Evolutionary conservation across 2,329 filamentous ascomycete species (phyloP).

Genomic region (Pleurostoma richardsiae): DNA sequence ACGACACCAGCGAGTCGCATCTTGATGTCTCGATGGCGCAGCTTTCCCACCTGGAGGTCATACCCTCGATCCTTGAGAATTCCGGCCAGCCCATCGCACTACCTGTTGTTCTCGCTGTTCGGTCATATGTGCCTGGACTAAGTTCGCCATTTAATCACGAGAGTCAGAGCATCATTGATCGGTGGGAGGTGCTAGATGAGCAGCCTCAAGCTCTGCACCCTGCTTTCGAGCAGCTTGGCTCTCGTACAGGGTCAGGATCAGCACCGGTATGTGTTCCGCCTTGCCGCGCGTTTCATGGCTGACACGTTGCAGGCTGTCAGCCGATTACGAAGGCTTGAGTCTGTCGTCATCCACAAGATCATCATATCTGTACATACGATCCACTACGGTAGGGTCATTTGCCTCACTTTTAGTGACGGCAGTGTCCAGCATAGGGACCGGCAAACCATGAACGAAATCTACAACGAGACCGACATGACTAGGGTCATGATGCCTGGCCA

Average conservation of each 20-base stretch:
- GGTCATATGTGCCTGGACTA: constrained; percentile 53
- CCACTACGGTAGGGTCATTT: constrained; percentile 66
- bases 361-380: constrained; percentile 63
- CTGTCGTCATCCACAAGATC: constrained; percentile 65
- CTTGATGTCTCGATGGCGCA: constrained; percentile 50
- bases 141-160: constrained; percentile 57
- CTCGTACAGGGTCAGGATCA: constrained; percentile 49
- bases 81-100: constrained; percentile 48
- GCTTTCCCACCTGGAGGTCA: constrained; percentile 70
- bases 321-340: constrained; percentile 59
- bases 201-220: constrained; percentile 63
- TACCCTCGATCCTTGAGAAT: constrained; percentile 61
- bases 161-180: constrained; percentile 68
- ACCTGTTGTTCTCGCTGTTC: constrained; percentile 67
- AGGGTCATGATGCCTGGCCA: constrained; percentile 68
- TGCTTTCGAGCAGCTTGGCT: constrained; percentile 71
- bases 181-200: constrained; percentile 74
- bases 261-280: constrained; percentile 14
- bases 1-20: constrained; percentile 34
- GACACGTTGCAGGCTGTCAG: constrained; percentile 1
- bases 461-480: constrained; percentile 57
- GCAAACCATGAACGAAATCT: constrained; percentile 64
- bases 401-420: constrained; percentile 74
- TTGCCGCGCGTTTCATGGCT: constrained; percentile 5
- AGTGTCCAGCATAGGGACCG: constrained; percentile 77